These are phyloP conservation scores for Ustilago loliicola DNA, from an alignment of 1,284 basidiomycete species.

Conservation along the genomic window DNA sequence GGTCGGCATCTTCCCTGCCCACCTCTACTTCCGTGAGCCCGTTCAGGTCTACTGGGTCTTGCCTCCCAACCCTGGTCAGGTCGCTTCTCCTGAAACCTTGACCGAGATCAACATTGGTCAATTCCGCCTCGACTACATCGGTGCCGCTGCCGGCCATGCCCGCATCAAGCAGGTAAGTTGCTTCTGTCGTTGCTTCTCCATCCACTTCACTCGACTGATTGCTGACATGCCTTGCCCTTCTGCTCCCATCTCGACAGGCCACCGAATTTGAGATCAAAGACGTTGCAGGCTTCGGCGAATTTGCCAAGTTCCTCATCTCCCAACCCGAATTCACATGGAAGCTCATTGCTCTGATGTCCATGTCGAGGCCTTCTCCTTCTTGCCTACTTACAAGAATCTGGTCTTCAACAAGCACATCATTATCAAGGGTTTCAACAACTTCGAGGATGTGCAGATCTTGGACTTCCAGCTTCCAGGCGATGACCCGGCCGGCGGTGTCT, in stretches of 20 bases:
- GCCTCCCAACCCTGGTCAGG: constrained; percentile 53
- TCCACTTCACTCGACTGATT: not conserved
- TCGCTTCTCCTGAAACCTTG: constrained; percentile 47
- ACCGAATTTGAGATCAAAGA: constrained; percentile 69
- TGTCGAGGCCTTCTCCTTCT: constrained; percentile 76
- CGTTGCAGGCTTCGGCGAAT: constrained; percentile 65
- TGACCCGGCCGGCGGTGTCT: constrained; percentile 78
- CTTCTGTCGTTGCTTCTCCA: not conserved
- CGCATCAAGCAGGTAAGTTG: constrained; percentile 68
- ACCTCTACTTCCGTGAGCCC: constrained; percentile 69
- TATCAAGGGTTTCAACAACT: constrained; percentile 78
- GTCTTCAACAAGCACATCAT: constrained; percentile 63
- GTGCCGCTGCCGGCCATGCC: constrained; percentile 69
- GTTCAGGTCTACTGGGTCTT: constrained; percentile 70
- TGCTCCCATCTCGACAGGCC: constrained; percentile 27
- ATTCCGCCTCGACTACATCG: constrained; percentile 62
- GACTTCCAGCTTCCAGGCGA: constrained; percentile 82
- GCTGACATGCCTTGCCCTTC: constrained; percentile 3
- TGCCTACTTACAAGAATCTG: constrained; percentile 65
- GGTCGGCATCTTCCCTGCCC: constrained; percentile 71
- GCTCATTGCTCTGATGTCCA: constrained; percentile 76
- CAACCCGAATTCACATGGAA: constrained; percentile 80
- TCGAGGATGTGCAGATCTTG: constrained; percentile 76
- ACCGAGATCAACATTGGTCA: constrained; percentile 67
- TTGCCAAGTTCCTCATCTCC: constrained; percentile 76